Evolutionary conservation across 2,329 filamentous ascomycete species (phyloP), one percentile per base, ranked within the genome.

Genomic region (Apiospora saccharicola): DNA sequence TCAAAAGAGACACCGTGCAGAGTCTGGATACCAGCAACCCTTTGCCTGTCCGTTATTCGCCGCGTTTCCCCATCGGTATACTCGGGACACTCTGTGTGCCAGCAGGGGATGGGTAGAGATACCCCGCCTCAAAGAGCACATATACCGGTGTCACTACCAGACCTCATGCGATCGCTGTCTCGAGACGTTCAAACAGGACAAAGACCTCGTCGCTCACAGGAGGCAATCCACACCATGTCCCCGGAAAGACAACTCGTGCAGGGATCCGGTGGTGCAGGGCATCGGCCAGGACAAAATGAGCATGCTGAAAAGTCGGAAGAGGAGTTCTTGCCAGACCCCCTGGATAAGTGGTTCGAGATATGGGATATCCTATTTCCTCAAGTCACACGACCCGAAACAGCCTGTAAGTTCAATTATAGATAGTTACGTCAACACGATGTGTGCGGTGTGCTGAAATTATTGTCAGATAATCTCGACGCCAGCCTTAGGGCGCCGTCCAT

Each of bases 101-200:
- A 46, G 26, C n/a, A 14, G 67, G 26, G 67, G 67, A 3, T 68
- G 67, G 67, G 13, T 68, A 8, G 67, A 68, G 12, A 68, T 68
- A 46, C 67, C 67, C 19, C 67, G 67, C 30, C 67, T 68, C 12
- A 68, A 68, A 13, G 67, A 68, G 67, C 67, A 68, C 67, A 68
- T 68, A 5, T 68, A 68, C n/a, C 67, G 67, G 13, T 44, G 41
- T 13, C 67, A 68, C 41, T 68, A 47, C 19, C 67, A 26, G 6
- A 68, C 19, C 0, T 68, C 67, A 1, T 68, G 67, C 13, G 67
- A 68, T n/a, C 67, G 67, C 1, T 68, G 67, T 12, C 67, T 68
- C 19, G 41, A 47, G n/a, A 47, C 41, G 10, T 68, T 68, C 41
- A 68, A 68, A n/a, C 67, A 68, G n/a, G 44, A 68, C n/a, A 68